Evolutionary conservation across 2,329 filamentous ascomycete genomes (phyloP).

Genomic region (Xylariaceae sp.): DNA sequence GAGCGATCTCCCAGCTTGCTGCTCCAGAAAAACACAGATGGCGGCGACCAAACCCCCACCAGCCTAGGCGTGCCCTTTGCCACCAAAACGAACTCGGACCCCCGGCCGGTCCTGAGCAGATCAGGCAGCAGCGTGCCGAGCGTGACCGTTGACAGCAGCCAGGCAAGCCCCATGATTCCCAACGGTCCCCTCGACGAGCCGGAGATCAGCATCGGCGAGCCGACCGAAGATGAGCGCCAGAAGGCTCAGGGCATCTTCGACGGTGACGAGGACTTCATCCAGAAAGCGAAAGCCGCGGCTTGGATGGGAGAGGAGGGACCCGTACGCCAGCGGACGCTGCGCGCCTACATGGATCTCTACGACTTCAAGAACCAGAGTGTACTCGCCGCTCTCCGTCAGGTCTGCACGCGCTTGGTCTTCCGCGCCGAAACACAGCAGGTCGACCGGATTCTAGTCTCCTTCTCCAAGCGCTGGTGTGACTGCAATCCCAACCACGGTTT

Average conservation of each 20-base stretch:
- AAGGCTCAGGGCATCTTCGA: slow-evolving; percentile 81
- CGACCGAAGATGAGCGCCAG: slow-evolving; percentile 65
- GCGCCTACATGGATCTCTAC: slow-evolving; percentile 89
- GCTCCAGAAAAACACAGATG: slow-evolving; percentile 19
- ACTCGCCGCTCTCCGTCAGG: slow-evolving; percentile 68
- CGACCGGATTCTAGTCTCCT: slow-evolving; percentile 85
- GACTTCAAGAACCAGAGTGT: slow-evolving; percentile 82
- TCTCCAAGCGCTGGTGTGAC: slow-evolving; percentile 85
- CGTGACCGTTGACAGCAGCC: slow-evolving; percentile 17
- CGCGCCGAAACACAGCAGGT: slow-evolving; percentile 95
- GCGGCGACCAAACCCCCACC: slow-evolving; percentile 14
- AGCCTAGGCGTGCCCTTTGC: slow-evolving; percentile 35
- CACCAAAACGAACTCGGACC: slow-evolving; percentile 34
- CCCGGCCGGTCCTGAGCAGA: slow-evolving; percentile 42
- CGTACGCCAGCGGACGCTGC: slow-evolving; percentile 53
- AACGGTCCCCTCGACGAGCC: slow-evolving; percentile 54
- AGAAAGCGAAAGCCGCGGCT: slow-evolving; percentile 74
- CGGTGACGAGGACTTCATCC: slow-evolving; percentile 76
- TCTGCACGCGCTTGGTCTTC: slow-evolving; percentile 78
- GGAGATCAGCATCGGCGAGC: slow-evolving; percentile 54
- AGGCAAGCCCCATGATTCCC: slow-evolving; percentile 44
- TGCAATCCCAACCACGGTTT: slow-evolving; percentile 94
- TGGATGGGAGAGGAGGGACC: slow-evolving; percentile 79
- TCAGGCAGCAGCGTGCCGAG: slow-evolving; percentile 32
- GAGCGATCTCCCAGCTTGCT: slow-evolving; percentile 16